Base-by-base conservation (phyloP, 768 basidiomycete genomes). In the Paxillus involutus region DNA sequence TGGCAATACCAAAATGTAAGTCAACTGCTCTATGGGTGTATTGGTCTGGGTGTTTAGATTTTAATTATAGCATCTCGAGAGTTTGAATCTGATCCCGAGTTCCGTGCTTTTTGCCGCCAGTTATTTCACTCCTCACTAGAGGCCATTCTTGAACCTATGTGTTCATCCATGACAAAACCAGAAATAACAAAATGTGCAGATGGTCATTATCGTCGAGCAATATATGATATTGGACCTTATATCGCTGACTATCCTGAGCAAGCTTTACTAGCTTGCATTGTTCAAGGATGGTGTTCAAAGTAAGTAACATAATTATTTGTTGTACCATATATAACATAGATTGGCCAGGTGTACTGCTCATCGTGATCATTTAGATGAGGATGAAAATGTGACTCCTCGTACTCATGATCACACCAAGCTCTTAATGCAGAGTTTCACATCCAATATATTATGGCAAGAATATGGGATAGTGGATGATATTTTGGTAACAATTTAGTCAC, bases 381-480 rank as follows among this genome's bases (percentile, higher is more conserved):
- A n/a, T n/a, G n/a, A n/a, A n/a, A n/a, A n/a, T n/a, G n/a, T n/a
- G n/a, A n/a, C n/a, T n/a, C 52, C 49, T 1, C 61, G 66, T 5
- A 51, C 49, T 10, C 61, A 64, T 24, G 57, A 56, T 2, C 59
- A 63, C 9, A 71, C 65, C 0, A 52, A 66, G 10, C 35, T 39
- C 0, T 37, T 70, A 2, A 48, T 70, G 14, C 52, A 62, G 4
- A 49, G 29, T 2, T 60, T 66, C 21, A 55, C 65, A 21, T 48
- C 55, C 6, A 48, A 40, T 14, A 53, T 39, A 2, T 45, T 74
- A 1, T 73, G 73, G 72, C 63, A 68, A 49, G 63, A 64, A 0
- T 74, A 69, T 52, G 73, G 75, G 0, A 64, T 75, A 47, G 54
- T 66, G 49, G 52, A 35, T 3, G 65, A 70, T 33, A 50, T 76